Evolutionary conservation across 164 flowering plant species (phyloP).

Genomic region (Piper longum): DNA sequence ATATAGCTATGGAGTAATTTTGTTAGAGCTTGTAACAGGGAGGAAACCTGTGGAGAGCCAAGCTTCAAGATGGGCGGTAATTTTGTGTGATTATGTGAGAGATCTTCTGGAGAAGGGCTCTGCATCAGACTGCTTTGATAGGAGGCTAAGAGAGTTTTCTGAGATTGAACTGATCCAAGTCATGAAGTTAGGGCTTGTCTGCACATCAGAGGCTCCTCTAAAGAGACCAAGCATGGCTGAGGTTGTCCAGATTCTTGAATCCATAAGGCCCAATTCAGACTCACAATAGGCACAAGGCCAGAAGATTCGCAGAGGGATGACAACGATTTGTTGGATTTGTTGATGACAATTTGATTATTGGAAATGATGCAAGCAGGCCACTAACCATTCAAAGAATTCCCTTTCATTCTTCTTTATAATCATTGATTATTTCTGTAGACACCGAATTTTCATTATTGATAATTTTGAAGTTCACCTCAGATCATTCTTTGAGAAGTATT

Average conservation of each 20-base stretch:
- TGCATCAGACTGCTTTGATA: slow-evolving; percentile 69
- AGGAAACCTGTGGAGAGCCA: slow-evolving; percentile 89
- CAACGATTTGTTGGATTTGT: slow-evolving; percentile 4
- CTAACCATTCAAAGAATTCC: background rate
- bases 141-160: slow-evolving; percentile 50
- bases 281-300: slow-evolving; percentile 6
- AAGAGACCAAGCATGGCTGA: slow-evolving; percentile 98
- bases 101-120: slow-evolving; percentile 52
- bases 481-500: too few species aligned
- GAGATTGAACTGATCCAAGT: slow-evolving; percentile 89
- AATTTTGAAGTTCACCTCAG: slow-evolving; percentile 6
- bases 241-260: slow-evolving; percentile 89
- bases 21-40: slow-evolving; percentile 86
- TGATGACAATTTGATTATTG: slow-evolving; percentile 1
- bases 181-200: slow-evolving; percentile 79
- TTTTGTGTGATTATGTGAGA: slow-evolving; percentile 74
- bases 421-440: slow-evolving; percentile 19
- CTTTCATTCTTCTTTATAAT: slow-evolving; percentile 24
- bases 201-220: slow-evolving; percentile 67
- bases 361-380: slow-evolving; percentile 3
- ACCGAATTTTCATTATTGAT: slow-evolving; percentile 13
- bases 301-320: background rate
- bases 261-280: slow-evolving; percentile 50
- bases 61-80: slow-evolving; percentile 43
- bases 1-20: slow-evolving; percentile 78